Conservation (phyloP, 1,139 yeast species). For the Pichia sp. region DNA sequence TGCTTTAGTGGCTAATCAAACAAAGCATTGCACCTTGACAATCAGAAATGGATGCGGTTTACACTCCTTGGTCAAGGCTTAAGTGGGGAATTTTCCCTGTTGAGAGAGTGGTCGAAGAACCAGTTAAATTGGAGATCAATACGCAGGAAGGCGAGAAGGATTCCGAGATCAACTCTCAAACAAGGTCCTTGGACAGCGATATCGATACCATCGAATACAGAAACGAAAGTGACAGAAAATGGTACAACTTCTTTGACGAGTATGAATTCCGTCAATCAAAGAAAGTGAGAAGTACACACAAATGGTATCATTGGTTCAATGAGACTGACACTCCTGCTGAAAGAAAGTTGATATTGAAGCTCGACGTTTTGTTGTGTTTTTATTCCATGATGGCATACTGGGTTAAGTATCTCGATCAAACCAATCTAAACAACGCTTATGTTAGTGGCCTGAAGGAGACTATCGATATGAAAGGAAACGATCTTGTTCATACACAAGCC, state of each 20-base stretch:
- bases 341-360: conserved; percentile 45
- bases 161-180: no score
- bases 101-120: not conserved
- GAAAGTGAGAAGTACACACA: conserved; percentile 5
- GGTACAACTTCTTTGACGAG: conserved; percentile 38
- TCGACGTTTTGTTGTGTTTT: conserved; percentile 54
- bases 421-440: conserved; percentile 60
- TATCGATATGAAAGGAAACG: conserved; percentile 57
- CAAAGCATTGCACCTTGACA: no score
- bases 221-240: conserved; percentile 54
- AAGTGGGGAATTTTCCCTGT: conserved; percentile 1
- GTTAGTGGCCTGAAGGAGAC: conserved; percentile 58
- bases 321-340: conserved; percentile 23
- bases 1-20: no score
- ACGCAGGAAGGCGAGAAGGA: not conserved
- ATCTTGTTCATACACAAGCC: conserved; percentile 53
- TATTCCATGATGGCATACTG: no score
- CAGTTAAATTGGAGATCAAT: no score
- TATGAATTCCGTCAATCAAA: conserved; percentile 13
- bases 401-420: conserved; percentile 62
- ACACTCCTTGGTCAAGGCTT: not conserved
- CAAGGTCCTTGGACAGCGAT: no score
- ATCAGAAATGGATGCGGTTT: no score
- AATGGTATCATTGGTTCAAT: conserved; percentile 16
- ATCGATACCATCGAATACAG: no score